Conservation (phyloP, 768 basidiomycete genomes). For the Fomitopsis pulvina region DNA sequence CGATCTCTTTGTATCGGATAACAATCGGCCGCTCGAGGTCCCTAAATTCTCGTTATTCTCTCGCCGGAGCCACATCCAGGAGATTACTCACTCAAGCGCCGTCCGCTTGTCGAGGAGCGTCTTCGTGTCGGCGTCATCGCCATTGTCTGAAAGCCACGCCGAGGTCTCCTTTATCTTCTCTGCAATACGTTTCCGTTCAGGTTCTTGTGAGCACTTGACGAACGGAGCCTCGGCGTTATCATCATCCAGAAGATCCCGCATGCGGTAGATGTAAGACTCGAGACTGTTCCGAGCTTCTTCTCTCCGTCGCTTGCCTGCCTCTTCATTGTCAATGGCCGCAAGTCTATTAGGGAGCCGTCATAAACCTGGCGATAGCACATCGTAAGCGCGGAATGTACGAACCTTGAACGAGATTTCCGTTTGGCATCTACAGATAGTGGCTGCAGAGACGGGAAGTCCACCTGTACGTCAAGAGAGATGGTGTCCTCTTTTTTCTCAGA, state of each 20-base stretch:
- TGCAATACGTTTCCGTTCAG: slow-evolving; percentile 62
- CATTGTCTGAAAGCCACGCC: slow-evolving; percentile 78
- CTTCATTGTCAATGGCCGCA: slow-evolving; percentile 69
- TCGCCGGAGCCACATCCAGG: not conserved
- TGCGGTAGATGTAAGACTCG: slow-evolving; percentile 89
- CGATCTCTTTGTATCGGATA: slow-evolving; percentile 84
- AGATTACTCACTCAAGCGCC: slow-evolving; percentile 74
- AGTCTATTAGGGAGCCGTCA: slow-evolving; percentile 42
- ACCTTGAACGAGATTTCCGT: slow-evolving; percentile 67
- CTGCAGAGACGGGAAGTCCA: slow-evolving; percentile 57
- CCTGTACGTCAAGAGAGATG: slow-evolving; percentile 58
- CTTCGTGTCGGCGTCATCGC: slow-evolving; percentile 73
- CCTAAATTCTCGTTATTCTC: slow-evolving; percentile 31
- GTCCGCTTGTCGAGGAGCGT: slow-evolving; percentile 71
- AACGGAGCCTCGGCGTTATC: slow-evolving; percentile 63
- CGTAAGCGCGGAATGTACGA: slow-evolving; percentile 15
- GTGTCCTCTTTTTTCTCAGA: slow-evolving; percentile 39
- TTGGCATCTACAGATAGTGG: slow-evolving; percentile 80
- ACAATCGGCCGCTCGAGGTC: slow-evolving; percentile 74
- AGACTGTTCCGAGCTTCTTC: slow-evolving; percentile 90
- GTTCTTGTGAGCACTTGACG: slow-evolving; percentile 72
- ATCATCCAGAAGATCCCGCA: slow-evolving; percentile 76
- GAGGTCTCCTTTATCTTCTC: slow-evolving; percentile 69
- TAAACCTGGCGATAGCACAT: not conserved
- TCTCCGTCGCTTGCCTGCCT: slow-evolving; percentile 65